Evolutionary conservation across 2,329 filamentous ascomycete genomes (phyloP).

Genomic region (Phaeophleospora eucalypticola): DNA sequence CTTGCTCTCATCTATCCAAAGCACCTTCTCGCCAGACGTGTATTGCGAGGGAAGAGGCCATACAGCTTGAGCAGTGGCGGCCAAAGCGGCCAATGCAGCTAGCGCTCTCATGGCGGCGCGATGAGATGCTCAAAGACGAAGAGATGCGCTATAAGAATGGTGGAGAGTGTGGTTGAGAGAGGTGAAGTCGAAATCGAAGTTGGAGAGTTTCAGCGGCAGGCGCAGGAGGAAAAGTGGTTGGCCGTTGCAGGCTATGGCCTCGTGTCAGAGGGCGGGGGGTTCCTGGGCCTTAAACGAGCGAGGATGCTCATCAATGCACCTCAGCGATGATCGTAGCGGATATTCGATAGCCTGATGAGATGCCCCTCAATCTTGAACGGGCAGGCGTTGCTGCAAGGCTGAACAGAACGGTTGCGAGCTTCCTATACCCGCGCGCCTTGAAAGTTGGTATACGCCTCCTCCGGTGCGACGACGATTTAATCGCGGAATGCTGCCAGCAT

Average conservation of each 20-base stretch:
- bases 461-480: no score
- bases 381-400: no score
- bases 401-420: no score
- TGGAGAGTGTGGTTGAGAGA: no score
- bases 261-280: neutral
- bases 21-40: conserved; percentile 36
- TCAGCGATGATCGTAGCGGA: no score
- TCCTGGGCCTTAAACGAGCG: neutral
- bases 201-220: neutral
- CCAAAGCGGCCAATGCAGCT: neutral
- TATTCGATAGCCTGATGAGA: no score
- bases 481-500: no score
- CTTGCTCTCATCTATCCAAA: conserved; percentile 38
- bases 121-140: no score
- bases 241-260: neutral
- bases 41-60: conserved; percentile 43
- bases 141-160: neutral
- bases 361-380: no score
- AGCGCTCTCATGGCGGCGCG: neutral
- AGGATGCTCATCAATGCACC: no score
- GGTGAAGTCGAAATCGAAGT: neutral
- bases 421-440: no score
- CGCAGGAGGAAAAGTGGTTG: neutral
- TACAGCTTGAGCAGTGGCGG: conserved; percentile 33
- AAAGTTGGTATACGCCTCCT: no score